These are phyloP conservation scores for Berkeleyomyces basicola DNA, from an alignment of 2,329 filamentous ascomycete genomes.

Conservation along the genomic window DNA sequence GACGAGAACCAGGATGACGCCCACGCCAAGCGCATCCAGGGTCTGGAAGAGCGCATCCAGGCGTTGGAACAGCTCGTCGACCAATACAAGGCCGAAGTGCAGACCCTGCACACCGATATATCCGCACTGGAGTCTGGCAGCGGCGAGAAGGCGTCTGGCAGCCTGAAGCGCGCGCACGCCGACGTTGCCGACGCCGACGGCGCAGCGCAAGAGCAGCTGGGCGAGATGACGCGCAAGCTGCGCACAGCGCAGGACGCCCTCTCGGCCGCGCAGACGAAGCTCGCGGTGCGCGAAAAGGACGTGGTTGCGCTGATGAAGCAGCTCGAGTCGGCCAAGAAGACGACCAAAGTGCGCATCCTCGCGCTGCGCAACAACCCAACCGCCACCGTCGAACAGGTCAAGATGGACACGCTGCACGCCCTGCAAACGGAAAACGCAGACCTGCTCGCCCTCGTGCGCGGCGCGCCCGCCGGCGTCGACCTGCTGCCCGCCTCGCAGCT, in stretches of 20 bases:
- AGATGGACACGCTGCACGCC: constrained; percentile 59
- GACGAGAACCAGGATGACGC: constrained; percentile 36
- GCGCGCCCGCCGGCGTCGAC: constrained; percentile 30
- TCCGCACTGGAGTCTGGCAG: constrained; percentile 38
- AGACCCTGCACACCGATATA: constrained; percentile 59
- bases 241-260: constrained; percentile 70
- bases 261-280: constrained; percentile 49
- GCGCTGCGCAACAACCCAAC: constrained; percentile 88
- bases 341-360: constrained; percentile 64
- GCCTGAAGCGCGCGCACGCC: constrained; percentile 45
- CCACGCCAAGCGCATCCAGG: constrained; percentile 4
- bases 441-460: constrained; percentile 54
- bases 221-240: constrained; percentile 74
- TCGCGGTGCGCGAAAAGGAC: constrained; percentile 57
- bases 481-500: constrained; percentile 64
- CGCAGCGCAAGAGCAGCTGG: constrained; percentile 51
- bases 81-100: constrained; percentile 67
- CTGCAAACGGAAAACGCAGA: constrained; percentile 73
- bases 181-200: constrained; percentile 38
- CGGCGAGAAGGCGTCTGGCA: constrained; percentile 23
- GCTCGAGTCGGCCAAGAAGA: constrained; percentile 46
- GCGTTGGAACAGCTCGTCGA: constrained; percentile 78
- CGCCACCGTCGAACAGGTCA: constrained; percentile 67
- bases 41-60: constrained; percentile 45
- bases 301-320: constrained; percentile 57